These are phyloP conservation scores for Limonium bicolor DNA, from an alignment of 148 eudicot species.

Conservation along the genomic window DNA sequence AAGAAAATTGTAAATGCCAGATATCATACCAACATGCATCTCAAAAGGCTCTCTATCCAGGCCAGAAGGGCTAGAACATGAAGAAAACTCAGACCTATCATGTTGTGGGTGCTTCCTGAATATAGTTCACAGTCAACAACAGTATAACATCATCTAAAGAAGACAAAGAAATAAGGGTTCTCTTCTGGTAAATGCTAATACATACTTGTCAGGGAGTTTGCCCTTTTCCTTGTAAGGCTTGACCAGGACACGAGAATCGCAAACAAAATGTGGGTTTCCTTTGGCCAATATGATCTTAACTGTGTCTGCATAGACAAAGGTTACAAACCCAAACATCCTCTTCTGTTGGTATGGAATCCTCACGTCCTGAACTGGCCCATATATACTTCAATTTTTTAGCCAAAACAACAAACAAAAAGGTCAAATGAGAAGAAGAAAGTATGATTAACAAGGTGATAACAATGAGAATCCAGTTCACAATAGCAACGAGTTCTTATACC, in stretches of 20 bases:
- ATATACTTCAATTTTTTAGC: slow-evolving; percentile 53
- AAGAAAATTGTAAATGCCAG: not conserved
- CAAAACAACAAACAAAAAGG: slow-evolving; percentile 1
- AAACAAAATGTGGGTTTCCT: slow-evolving; percentile 93
- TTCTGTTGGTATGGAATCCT: slow-evolving; percentile 94
- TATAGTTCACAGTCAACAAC: not conserved
- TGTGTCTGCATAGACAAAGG: slow-evolving; percentile 73
- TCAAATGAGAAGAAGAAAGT: not conserved
- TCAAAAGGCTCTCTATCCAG: slow-evolving; percentile 55
- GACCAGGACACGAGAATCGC: slow-evolving; percentile 95
- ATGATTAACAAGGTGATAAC: not conserved
- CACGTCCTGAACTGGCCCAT: slow-evolving; percentile 95
- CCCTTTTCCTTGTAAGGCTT: slow-evolving; percentile 98
- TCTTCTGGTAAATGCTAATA: not conserved
- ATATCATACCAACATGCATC: slow-evolving; percentile 40
- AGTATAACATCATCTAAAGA: not conserved
- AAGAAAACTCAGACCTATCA: slow-evolving; percentile 47
- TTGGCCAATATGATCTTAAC: slow-evolving; percentile 76
- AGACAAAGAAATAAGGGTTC: not conserved
- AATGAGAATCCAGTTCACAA: too few species aligned
- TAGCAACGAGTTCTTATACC: too few species aligned
- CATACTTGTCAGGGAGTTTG: slow-evolving; percentile 51
- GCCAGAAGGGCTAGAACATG: slow-evolving; percentile 58
- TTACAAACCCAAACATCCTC: slow-evolving; percentile 95
- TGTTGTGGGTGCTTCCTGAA: slow-evolving; percentile 35